These are phyloP conservation scores for Hymenoscyphus repandus DNA, from an alignment of 2,329 filamentous ascomycete genomes.

Conservation along the genomic window DNA sequence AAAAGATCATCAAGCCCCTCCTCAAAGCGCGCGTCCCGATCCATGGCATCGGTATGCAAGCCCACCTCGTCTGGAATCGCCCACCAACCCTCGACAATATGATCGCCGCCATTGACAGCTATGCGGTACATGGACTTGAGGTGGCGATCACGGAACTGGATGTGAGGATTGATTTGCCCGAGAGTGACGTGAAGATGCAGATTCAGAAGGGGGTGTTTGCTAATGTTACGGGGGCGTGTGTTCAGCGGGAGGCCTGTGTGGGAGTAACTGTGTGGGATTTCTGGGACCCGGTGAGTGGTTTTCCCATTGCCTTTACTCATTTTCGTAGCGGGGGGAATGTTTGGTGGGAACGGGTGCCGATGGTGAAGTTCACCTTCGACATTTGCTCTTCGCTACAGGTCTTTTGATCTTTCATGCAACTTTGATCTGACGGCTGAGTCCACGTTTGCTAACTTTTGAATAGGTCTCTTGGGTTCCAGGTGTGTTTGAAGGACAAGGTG, in stretches of 20 bases:
- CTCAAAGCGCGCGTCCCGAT: slow-evolving; percentile 48
- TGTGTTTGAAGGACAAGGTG: slow-evolving; percentile 17
- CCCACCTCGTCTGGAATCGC: slow-evolving; percentile 50
- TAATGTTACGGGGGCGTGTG: slow-evolving; percentile 13
- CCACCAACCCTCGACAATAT: slow-evolving; percentile 39
- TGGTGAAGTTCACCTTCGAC: too few species aligned
- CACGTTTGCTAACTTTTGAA: background rate
- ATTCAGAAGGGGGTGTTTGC: slow-evolving; percentile 46
- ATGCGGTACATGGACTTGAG: slow-evolving; percentile 46
- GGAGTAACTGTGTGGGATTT: slow-evolving; percentile 30
- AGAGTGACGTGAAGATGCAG: slow-evolving; percentile 30
- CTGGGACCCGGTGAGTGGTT: slow-evolving; percentile 28
- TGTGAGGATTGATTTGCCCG: slow-evolving; percentile 45
- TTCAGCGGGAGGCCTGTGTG: slow-evolving; percentile 22
- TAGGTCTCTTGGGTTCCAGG: slow-evolving; percentile 24
- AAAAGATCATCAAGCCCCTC: slow-evolving; percentile 40
- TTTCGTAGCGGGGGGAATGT: background rate
- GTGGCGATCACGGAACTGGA: slow-evolving; percentile 59
- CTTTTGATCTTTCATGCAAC: too few species aligned
- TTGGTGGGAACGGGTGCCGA: too few species aligned
- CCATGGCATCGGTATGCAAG: slow-evolving; percentile 58
- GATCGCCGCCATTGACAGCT: slow-evolving; percentile 39
- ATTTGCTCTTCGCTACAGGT: too few species aligned
- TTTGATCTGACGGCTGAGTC: too few species aligned
- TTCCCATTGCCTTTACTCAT: background rate